Evolutionary conservation across 2,329 filamentous ascomycete genomes (phyloP), one percentile per base, ranked within the genome.

Genomic region (Dactylellina cionopaga): DNA sequence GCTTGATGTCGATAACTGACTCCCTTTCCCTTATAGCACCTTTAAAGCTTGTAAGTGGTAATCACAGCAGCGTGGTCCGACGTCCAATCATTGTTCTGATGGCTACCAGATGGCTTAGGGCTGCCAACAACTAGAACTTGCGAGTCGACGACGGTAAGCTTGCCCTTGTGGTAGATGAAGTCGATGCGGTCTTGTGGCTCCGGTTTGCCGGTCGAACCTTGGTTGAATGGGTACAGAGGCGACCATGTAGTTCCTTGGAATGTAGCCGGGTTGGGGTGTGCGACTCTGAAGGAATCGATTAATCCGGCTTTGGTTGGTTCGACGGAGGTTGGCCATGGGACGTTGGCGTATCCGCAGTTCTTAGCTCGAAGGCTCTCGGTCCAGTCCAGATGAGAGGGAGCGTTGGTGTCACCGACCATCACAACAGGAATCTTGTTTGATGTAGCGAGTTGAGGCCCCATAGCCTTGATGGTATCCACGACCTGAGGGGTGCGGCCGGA

Each of bases 381-480:
- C 76, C 79, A 83, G 77, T 83, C 82, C 1, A 82, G 77, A 46
- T 83, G 81, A 15, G 82, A 83, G 0, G 82, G 81, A 0, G 82
- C 81, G 73, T 83, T 83, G 68, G 83, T 81, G 74, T 83, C 82
- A 17, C 82, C 82, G 0, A 80, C 76, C 1, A 83, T 59, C 27
- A 83, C 65, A 0, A 82, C 79, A 2, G 82, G 81, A 0, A 79
- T 70, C 0, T 77, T 75, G 22, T 80, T 77, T 0, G 80, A 75
- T 22, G 79, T 70, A 5, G 69, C 74, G 0, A 83, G 72, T 2
- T 80, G 76, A 4, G 56, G 63, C 33, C 77, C 55, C 78, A 83
- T 83, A 2, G 75, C 77, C 0, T 66, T 63, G 3, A 82, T 66
- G 0, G 79, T 81, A 13, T 79, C 77, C 51, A 74, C 75, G 64